These are phyloP conservation scores for Trametes gibbosa DNA, from an alignment of 768 basidiomycete genomes.

Conservation along the genomic window DNA sequence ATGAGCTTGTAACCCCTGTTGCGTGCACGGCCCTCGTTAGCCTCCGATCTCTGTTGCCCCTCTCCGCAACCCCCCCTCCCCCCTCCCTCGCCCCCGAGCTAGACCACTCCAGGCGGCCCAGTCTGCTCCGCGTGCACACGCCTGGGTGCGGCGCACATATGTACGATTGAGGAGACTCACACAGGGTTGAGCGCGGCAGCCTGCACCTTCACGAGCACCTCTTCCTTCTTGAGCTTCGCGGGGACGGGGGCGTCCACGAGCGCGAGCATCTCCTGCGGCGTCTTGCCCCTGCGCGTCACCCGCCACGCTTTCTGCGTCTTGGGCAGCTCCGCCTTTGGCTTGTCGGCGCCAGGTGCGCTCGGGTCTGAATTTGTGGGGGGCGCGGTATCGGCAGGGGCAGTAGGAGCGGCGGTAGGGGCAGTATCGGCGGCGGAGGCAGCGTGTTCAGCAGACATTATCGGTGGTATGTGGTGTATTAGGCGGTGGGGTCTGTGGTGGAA, in stretches of 20 bases:
- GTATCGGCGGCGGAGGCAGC: background rate
- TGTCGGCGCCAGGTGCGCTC: background rate
- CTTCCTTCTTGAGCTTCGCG: constrained; percentile 32
- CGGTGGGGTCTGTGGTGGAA: background rate
- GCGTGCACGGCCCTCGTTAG: background rate
- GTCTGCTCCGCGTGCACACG: no score
- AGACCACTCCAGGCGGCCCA: no score
- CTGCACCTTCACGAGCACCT: constrained; percentile 50
- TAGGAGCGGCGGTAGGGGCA: background rate
- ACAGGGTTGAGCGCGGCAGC: constrained; percentile 68
- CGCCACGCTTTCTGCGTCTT: constrained; percentile 31
- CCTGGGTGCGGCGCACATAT: no score
- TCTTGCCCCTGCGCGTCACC: constrained; percentile 25
- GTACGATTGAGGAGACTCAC: constrained; percentile 45
- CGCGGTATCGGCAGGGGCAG: background rate
- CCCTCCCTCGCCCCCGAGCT: no score
- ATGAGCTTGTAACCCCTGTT: constrained; percentile 60
- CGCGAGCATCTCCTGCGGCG: constrained; percentile 30
- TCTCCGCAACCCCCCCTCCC: background rate
- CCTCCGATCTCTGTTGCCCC: background rate
- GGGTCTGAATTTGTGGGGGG: background rate
- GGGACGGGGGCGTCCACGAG: constrained; percentile 32
- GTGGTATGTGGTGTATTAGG: no score
- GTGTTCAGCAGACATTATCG: constrained; percentile 5
- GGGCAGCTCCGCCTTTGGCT: constrained; percentile 6